Percentiles rank a stretch among this genome's conserved stretches.
These are phyloP conservation scores for Pseudotsuga menziesii DNA, from an alignment of 75 land plant species.

Conservation along the genomic window DNA sequence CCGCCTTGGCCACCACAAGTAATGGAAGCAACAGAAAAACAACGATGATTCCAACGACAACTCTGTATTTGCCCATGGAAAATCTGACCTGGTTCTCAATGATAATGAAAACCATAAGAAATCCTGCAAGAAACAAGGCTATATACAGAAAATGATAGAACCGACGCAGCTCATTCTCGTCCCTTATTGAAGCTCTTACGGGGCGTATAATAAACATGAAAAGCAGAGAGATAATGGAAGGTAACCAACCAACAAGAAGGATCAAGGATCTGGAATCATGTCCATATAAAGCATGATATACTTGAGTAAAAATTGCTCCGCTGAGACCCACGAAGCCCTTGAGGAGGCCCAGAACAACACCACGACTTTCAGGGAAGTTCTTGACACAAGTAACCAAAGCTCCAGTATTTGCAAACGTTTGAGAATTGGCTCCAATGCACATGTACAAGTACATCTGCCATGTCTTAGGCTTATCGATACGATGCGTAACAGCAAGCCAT, in stretches of 20 bases:
- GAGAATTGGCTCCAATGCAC: too few relatives aligned
- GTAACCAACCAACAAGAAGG: conserved; percentile 53
- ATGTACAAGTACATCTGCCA: too few relatives aligned
- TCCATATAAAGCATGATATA: conserved; percentile 45
- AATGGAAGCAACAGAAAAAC: conserved; percentile 32
- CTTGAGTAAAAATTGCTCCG: conserved; percentile 66
- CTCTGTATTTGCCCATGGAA: conserved; percentile 9
- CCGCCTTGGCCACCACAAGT: conserved; percentile 25
- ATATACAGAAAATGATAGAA: conserved; percentile 31
- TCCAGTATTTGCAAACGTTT: too few relatives aligned
- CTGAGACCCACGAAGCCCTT: conserved; percentile 76
- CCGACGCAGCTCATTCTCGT: conserved; percentile 15
- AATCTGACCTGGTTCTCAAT: conserved; percentile 19
- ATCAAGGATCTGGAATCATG: conserved; percentile 29
- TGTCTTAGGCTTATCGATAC: too few relatives aligned
- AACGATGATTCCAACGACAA: conserved; percentile 26
- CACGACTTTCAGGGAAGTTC: conserved; percentile 52
- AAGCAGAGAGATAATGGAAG: conserved; percentile 30
- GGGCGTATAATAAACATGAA: conserved; percentile 31
- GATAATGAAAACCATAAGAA: conserved; percentile 36
- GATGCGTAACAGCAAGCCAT: too few relatives aligned
- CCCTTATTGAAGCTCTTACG: neutral
- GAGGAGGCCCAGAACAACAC: conserved; percentile 57
- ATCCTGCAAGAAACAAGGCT: conserved; percentile 30
- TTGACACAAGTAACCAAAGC: conserved; percentile 46